Evolutionary conservation across 306 rosid species (phyloP).

Genomic region (Morella rubra): DNA sequence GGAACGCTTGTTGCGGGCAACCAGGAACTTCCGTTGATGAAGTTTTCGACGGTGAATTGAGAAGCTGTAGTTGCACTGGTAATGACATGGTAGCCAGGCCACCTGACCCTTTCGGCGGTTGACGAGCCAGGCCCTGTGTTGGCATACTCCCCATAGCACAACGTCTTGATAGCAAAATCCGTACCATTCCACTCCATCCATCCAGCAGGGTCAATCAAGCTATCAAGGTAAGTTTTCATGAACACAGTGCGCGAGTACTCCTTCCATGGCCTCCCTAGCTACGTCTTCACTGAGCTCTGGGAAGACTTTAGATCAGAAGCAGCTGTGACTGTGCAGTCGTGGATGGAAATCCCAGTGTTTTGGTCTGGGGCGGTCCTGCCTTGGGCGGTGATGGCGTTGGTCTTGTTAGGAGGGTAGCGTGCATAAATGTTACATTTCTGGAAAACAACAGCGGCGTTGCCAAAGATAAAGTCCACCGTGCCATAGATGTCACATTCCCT

Average conservation of each 20-base stretch:
- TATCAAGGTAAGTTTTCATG: slow-evolving; percentile 56
- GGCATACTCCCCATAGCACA: slow-evolving; percentile 62
- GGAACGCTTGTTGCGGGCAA: slow-evolving; percentile 60
- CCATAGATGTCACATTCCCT: slow-evolving; percentile 76
- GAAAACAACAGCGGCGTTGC: slow-evolving; percentile 73
- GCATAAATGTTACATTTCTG: slow-evolving; percentile 70
- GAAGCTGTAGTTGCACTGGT: slow-evolving; percentile 68
- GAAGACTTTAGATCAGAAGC: slow-evolving; percentile 38
- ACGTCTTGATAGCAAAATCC: slow-evolving; percentile 59
- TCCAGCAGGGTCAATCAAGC: slow-evolving; percentile 61
- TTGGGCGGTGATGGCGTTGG: slow-evolving; percentile 63
- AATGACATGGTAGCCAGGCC: slow-evolving; percentile 71
- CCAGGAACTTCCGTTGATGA: slow-evolving; percentile 65
- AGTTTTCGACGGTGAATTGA: slow-evolving; percentile 58
- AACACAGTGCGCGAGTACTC: slow-evolving; percentile 63
- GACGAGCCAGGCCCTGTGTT: slow-evolving; percentile 70
- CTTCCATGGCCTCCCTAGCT: slow-evolving; percentile 69
- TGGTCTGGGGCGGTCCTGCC: slow-evolving; percentile 73
- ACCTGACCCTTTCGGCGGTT: slow-evolving; percentile 51
- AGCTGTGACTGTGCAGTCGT: slow-evolving; percentile 43
- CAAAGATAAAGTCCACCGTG: slow-evolving; percentile 80
- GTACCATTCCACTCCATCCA: slow-evolving; percentile 75
- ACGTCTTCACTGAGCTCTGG: slow-evolving; percentile 40
- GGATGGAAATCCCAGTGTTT: slow-evolving; percentile 73
- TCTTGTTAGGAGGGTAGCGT: slow-evolving; percentile 53